Percentiles rank a stretch among this genome's conserved stretches.
Evolutionary conservation across 2,329 filamentous ascomycete genomes (phyloP).

Genomic region (Chaetothyriales sp.): DNA sequence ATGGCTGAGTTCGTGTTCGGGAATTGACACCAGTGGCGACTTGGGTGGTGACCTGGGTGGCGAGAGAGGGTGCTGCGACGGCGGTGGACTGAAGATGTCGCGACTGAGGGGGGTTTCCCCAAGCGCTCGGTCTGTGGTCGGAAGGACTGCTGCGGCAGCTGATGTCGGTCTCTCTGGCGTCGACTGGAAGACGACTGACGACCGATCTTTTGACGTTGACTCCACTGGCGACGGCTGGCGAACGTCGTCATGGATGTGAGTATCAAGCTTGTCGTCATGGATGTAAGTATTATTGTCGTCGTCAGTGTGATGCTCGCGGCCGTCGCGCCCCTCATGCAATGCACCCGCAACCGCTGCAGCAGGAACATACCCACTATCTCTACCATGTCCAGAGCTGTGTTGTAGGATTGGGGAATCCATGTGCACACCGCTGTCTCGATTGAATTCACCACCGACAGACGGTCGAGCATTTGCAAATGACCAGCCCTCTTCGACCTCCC

Average conservation of each 20-base stretch:
- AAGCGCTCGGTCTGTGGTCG: neutral
- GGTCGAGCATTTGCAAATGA: conserved; percentile 12
- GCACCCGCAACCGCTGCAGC: conserved; percentile 10
- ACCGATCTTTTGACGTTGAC: conserved; percentile 31
- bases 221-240: conserved; percentile 25
- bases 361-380: conserved; percentile 32
- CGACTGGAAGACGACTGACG: conserved; percentile 31
- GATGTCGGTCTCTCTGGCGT: conserved; percentile 13
- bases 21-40: conserved; percentile 36
- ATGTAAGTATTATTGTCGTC: conserved; percentile 4
- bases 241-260: neutral
- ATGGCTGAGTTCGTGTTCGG: conserved; percentile 29
- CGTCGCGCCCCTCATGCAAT: conserved; percentile 1
- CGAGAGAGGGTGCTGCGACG: conserved; percentile 17
- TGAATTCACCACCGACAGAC: conserved; percentile 2
- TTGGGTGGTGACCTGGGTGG: conserved; percentile 19
- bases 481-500: conserved; percentile 6
- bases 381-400: conserved; percentile 5
- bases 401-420: conserved; percentile 29
- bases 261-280: conserved; percentile 2
- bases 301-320: neutral
- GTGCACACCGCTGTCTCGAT: conserved; percentile 33
- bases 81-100: conserved; percentile 21
- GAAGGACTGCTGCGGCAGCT: conserved; percentile 1
- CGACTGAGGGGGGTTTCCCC: conserved; percentile 11